Evolutionary conservation across 2,329 filamentous ascomycete genomes (phyloP).

Genomic region (Pestalotiopsis sp.): DNA sequence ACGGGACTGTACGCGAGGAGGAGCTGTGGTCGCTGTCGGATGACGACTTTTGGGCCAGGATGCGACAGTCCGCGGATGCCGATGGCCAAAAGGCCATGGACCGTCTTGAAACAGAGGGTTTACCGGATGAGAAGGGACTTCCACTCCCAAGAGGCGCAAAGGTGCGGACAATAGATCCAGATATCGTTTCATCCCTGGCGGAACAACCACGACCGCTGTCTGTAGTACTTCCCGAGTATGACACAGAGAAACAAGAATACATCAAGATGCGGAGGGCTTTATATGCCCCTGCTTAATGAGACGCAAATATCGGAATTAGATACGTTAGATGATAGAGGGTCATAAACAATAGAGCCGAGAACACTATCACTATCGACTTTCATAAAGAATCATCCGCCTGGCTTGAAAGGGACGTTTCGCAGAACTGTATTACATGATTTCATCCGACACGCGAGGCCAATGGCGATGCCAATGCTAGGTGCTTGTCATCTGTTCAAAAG

Average conservation of each 20-base stretch:
- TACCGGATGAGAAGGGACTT: conserved; percentile 26
- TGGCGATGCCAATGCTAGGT: too few relatives aligned
- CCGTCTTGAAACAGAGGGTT: conserved; percentile 24
- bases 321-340: not conserved
- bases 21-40: conserved; percentile 37
- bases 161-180: conserved; percentile 36
- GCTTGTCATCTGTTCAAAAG: too few relatives aligned
- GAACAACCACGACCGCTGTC: conserved; percentile 22
- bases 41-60: conserved; percentile 35
- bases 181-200: conserved; percentile 22
- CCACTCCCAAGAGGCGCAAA: conserved; percentile 31
- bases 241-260: conserved; percentile 21
- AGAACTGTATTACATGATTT: too few relatives aligned
- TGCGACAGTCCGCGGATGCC: conserved; percentile 24
- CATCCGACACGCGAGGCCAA: too few relatives aligned
- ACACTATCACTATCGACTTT: too few relatives aligned
- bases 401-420: too few relatives aligned
- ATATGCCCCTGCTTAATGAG: conserved; percentile 14
- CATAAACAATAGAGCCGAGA: not conserved
- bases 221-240: conserved; percentile 22
- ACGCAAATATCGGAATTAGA: not conserved
- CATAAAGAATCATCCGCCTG: too few relatives aligned
- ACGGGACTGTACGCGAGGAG: conserved; percentile 29
- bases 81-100: conserved; percentile 23
- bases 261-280: conserved; percentile 18